Conservation (phyloP, 2,329 filamentous ascomycete species). For the Aureobasidium sp. region DNA sequence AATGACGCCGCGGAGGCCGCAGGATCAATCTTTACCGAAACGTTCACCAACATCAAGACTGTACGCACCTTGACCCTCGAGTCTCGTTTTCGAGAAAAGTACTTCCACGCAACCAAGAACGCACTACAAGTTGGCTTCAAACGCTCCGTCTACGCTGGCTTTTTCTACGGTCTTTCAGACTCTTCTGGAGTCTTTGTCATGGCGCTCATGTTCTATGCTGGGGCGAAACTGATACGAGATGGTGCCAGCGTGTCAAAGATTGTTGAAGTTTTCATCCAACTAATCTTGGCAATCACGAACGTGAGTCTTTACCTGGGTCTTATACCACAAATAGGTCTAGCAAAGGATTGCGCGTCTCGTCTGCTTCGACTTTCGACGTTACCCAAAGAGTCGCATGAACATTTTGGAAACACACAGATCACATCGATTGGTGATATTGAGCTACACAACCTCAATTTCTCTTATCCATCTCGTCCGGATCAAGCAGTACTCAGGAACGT, state of each 20-base stretch:
- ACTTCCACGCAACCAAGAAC: conserved; percentile 44
- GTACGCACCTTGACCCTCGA: conserved; percentile 72
- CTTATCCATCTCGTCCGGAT: conserved; percentile 56
- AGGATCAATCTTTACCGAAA: conserved; percentile 62
- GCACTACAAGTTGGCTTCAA: conserved; percentile 57
- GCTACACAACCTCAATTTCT: conserved; percentile 61
- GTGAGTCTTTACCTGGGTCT: conserved; percentile 62
- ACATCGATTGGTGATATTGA: conserved; percentile 46
- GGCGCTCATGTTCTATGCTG: conserved; percentile 80
- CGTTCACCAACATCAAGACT: conserved; percentile 70
- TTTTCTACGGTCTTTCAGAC: conserved; percentile 72
- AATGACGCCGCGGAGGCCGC: conserved; percentile 57
- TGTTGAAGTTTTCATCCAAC: conserved; percentile 69
- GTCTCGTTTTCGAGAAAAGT: conserved; percentile 59
- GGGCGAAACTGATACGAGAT: conserved; percentile 54
- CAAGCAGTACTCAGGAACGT: conserved; percentile 54
- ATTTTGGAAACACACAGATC: conserved; percentile 41
- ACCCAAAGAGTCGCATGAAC: conserved; percentile 52
- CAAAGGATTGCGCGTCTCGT: conserved; percentile 63
- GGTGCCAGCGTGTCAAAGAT: conserved; percentile 51
- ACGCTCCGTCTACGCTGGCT: conserved; percentile 60
- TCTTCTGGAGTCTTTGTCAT: conserved; percentile 64
- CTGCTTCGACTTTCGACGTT: conserved; percentile 65
- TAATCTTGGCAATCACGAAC: conserved; percentile 76
- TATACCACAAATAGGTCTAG: conserved; percentile 73